These are phyloP conservation scores for Hylodesmum podocarpum DNA, from an alignment of 306 rosid genomes.

Conservation along the genomic window DNA sequence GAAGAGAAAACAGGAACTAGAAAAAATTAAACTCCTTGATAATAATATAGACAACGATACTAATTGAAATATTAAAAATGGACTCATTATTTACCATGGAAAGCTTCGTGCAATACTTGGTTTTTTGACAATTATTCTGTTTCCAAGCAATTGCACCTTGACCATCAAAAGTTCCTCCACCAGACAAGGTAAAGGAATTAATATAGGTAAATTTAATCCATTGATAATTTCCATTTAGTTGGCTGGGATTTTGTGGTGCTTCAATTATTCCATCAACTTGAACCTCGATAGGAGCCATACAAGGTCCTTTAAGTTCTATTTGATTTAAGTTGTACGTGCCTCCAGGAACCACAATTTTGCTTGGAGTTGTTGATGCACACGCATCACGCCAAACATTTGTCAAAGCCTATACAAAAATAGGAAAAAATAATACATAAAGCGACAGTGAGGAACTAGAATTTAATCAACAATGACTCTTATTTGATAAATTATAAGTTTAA, in stretches of 20 bases:
- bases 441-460: background rate
- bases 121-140: slow-evolving; percentile 13
- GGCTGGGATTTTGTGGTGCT: too few species aligned
- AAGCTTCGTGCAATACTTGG: slow-evolving; percentile 12
- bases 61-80: background rate
- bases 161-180: slow-evolving; percentile 49
- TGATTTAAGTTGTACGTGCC: background rate
- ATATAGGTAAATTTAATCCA: slow-evolving; percentile 23
- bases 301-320: background rate
- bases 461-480: background rate
- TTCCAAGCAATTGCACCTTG: slow-evolving; percentile 40
- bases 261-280: slow-evolving; percentile 44
- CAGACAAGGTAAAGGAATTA: slow-evolving; percentile 28
- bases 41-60: background rate
- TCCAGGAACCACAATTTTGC: background rate
- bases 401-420: background rate
- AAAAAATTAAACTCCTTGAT: background rate
- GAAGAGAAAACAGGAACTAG: too few species aligned
- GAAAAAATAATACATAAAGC: background rate
- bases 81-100: background rate
- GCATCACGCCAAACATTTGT: slow-evolving; percentile 3
- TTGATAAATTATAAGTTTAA: background rate
- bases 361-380: slow-evolving; percentile 8
- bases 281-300: slow-evolving; percentile 9
- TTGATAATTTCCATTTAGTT: too few species aligned